Evolutionary conservation across 805 yeast genomes (phyloP), one percentile per base, ranked within the genome.

Genomic region (Pichia gijzeniarum): DNA sequence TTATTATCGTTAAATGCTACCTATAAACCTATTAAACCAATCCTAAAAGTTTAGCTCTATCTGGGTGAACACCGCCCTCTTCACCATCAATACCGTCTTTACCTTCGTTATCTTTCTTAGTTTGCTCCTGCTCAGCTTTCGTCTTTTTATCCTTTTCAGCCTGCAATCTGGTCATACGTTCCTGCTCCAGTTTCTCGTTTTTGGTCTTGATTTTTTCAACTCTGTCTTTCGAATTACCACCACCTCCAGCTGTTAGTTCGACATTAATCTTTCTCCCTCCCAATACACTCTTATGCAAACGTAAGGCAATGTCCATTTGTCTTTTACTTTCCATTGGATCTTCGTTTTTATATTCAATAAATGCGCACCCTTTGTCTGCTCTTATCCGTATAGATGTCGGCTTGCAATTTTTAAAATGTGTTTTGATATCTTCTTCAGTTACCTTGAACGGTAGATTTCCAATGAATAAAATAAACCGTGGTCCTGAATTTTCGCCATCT

Each of bases 161-260:
- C 45, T 62, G 55, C 37, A 80, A 71, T 56, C 82, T 76, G 34
- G 71, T 76, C 48, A 68, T 74, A 55, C 95, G 74, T 59, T 90
- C 95, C 22, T 72, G 82, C 37, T 74, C 74, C 55, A 90, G 67
- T 57, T 81, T 82, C 38, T 77, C 82, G 62, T 91, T 91, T 71
- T 91, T 91, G 40, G 74, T 76, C 58, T 79, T 77, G 55, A 93
- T 73, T 65, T 93, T 93, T 45, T 76, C 73, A 39, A 77, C 55
- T 58, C 95, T 69, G 35, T 69, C 72, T 48, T 74, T 68, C 9
- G 95, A 80, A 62, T 91, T 91, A 46, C 97, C 97, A 40, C 99
- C 99, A 35, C 99, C 99, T 46, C 99, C 99, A 41, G 88, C 99
- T 2, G 98, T 93, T 56, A 93, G 73, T 63, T 93, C 99, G 31